A percentile compares a stretch with the other conserved stretches of the same genome.
Conservation (phyloP, 139 green algal genomes). For the Trebouxia sp. region DNA sequence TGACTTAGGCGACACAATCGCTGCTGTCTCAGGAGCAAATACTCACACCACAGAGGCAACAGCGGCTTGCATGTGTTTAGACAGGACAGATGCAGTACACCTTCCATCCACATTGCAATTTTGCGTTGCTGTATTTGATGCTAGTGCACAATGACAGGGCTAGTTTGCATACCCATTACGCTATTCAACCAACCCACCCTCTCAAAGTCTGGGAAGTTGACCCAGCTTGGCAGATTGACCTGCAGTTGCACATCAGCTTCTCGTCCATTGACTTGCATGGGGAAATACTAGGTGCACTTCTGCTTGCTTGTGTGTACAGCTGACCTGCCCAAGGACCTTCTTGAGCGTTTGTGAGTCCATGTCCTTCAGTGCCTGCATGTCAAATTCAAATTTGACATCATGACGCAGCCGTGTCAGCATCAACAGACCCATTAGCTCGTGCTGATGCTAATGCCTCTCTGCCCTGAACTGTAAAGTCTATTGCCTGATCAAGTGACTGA, state of each 20-base stretch:
- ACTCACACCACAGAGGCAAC: too few species aligned
- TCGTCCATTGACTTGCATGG: not conserved
- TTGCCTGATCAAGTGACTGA: too few species aligned
- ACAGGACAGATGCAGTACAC: too few species aligned
- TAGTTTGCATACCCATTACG: not conserved
- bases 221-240: constrained; percentile 30
- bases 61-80: too few species aligned
- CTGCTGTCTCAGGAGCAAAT: too few species aligned
- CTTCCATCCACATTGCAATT: too few species aligned
- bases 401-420: not conserved
- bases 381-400: not conserved
- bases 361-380: constrained; percentile 36
- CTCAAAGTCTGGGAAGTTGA: constrained; percentile 38
- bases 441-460: not conserved
- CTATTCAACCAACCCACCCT: constrained; percentile 30
- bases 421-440: not conserved
- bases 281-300: not conserved
- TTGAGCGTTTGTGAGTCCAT: constrained; percentile 22
- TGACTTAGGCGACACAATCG: too few species aligned
- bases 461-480: not conserved
- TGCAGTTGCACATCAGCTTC: constrained; percentile 6
- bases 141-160: not conserved
- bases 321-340: constrained; percentile 19
- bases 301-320: not conserved
- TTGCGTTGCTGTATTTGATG: not conserved